Conservation (phyloP, 2,329 filamentous ascomycete species). For the Corynespora cassiicola region DNA sequence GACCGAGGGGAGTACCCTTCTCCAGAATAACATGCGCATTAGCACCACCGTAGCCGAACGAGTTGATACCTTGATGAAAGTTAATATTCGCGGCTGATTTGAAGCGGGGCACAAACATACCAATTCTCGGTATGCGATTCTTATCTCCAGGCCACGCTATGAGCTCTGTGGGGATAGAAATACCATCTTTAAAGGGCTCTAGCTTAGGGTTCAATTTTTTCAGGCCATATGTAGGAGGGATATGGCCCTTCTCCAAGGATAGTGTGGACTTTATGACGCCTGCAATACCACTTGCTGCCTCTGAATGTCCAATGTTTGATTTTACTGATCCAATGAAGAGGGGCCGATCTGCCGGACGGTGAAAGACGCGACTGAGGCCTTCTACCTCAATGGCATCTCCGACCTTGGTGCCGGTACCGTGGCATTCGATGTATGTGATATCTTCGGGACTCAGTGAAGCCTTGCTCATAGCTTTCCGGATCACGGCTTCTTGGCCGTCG, state of each 20-base stretch:
- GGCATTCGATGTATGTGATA: conserved; percentile 26
- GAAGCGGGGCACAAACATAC: conserved; percentile 15
- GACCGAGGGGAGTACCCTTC: too few species aligned
- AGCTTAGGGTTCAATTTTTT: conserved; percentile 18
- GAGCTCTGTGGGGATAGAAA: conserved; percentile 15
- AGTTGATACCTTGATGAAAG: conserved; percentile 14
- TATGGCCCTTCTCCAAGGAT: conserved; percentile 26
- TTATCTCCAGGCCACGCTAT: conserved; percentile 13
- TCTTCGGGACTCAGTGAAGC: conserved; percentile 7
- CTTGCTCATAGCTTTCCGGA: conserved; percentile 23
- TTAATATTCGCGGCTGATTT: conserved; percentile 13
- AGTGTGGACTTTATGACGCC: conserved; percentile 36
- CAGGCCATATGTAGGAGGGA: conserved; percentile 32
- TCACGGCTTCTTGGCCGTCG: conserved; percentile 20
- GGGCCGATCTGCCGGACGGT: conserved; percentile 3
- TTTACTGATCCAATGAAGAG: conserved; percentile 34
- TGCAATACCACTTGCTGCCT: conserved; percentile 32
- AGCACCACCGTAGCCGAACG: conserved; percentile 17
- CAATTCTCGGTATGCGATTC: conserved; percentile 10
- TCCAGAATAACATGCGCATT: conserved; percentile 17
- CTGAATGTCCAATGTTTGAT: conserved; percentile 40
- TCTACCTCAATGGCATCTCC: conserved; percentile 34
- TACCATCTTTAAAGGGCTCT: conserved; percentile 12
- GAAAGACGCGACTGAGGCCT: conserved; percentile 18
- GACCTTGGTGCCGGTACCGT: conserved; percentile 37